Percentiles rank a stretch among this genome's conserved stretches.
phyloP scores from a whole-genome alignment of 768 basidiomycete genomes.

The Trametes cubensis region DNA sequence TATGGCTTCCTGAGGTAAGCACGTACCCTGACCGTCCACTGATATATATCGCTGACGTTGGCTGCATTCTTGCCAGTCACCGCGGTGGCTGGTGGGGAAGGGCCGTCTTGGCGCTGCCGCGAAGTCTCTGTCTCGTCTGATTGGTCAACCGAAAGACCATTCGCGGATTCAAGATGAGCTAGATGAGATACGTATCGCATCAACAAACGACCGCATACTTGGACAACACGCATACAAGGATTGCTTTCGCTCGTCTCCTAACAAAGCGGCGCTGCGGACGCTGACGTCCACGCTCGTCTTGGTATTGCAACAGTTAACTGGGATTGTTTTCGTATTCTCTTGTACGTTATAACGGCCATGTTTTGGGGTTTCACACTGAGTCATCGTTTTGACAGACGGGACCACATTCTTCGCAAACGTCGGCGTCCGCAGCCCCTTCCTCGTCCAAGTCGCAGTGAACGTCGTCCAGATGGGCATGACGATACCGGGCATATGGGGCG shows the following conservation, averaged over 20 bases:
- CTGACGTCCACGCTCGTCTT: slow-evolving; percentile 81
- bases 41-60: neutral
- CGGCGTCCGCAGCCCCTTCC: slow-evolving; percentile 47
- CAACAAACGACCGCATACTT: slow-evolving; percentile 59
- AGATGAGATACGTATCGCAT: slow-evolving; percentile 58
- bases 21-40: neutral
- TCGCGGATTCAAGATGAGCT: slow-evolving; percentile 55
- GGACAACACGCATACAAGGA: slow-evolving; percentile 66
- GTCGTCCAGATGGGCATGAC: slow-evolving; percentile 81
- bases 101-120: slow-evolving; percentile 61
- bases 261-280: slow-evolving; percentile 70
- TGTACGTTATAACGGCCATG: no score
- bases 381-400: slow-evolving; percentile 32
- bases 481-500: slow-evolving; percentile 73
- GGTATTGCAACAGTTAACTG: slow-evolving; percentile 76
- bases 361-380: no score
- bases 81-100: slow-evolving; percentile 75
- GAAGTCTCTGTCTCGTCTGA: slow-evolving; percentile 61
- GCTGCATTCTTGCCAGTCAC: slow-evolving; percentile 47
- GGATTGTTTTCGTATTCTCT: slow-evolving; percentile 53
- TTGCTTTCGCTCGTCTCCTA: slow-evolving; percentile 53
- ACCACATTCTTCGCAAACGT: slow-evolving; percentile 49
- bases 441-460: slow-evolving; percentile 66
- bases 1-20: slow-evolving; percentile 60
- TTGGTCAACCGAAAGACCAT: slow-evolving; percentile 48